Base-by-base conservation (phyloP, 1,139 yeast species). In the Saccharomycopsis hybrid region DNA sequence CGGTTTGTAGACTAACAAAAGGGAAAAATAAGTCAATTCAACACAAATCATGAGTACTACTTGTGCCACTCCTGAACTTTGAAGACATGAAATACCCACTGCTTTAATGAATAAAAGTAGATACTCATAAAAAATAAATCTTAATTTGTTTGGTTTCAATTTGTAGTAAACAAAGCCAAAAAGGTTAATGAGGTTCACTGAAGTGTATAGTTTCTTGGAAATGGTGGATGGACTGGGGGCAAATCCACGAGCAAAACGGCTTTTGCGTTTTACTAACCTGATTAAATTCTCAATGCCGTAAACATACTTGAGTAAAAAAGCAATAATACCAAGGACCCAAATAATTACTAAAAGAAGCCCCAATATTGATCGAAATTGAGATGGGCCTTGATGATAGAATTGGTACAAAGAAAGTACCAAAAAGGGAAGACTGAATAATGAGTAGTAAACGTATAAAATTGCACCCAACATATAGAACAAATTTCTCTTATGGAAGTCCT, bases 111-210 rank as follows among this genome's bases (percentile, higher is more conserved):
- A 45, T 4, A 70, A 49, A 3, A 65, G 63, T 0, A 60, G 36
- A 9, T 65, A 58, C 40, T 76, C 78, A 41, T 71, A 55, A 2
- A 67, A 58, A 4, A 71, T 68, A 56, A 63, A 77, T 50, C 61
- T 64, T 1, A 73, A 68, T 52, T 66, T 64, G 29, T 67, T 62
- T 1, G 82, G 80, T 30, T 69, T 67, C 57, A 71, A 74, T 33
- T 66, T 66, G 53, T 70, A 68, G 59, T 77, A 78, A 29, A 68
- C 60, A 46, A 66, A 66, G 2, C 74, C 70, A 80, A 81, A 78
- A 2, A 70, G 54, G 49, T 76, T 64, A 44, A 77, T 70, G 2
- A 71, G 64, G 52, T 66, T 71, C 49, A 76, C 66, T 1, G 79
- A 75, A 1, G 79, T 71, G 57, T 77, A 78, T 3, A 78, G 58